Evolutionary conservation across 2,329 filamentous ascomycete genomes (phyloP), one percentile per base, ranked within the genome.

Genomic region (Pyrenophora tritici-repentis): DNA sequence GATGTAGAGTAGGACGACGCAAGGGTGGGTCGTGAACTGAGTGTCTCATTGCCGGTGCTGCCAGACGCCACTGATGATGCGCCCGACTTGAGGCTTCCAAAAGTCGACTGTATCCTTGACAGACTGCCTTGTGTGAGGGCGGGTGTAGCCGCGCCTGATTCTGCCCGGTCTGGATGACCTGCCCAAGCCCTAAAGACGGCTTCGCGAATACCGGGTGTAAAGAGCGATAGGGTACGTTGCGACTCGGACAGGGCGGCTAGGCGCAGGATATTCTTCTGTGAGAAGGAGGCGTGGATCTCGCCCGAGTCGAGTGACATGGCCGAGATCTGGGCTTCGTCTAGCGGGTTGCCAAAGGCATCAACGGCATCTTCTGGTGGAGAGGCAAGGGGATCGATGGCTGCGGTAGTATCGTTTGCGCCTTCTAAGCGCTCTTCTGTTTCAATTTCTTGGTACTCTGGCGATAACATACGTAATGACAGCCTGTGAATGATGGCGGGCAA

Each of bases 401-500:
- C 76, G 61, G 89, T 66, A 13, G 62, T 63, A 14, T 84, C 78
- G 50, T 82, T 83, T 1, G 75, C 68, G 49, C 78, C 71, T 9
- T 77, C 70, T 57, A 77, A 62, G 37, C 77, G 68, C 40, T 84
- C 79, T 55, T 85, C 81, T 31, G 80, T 80, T 60, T 90, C 87
- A 42, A 85, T 83, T 17, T 84, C 82, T 42, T 86, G 81, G 70
- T 94, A 90, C 62, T 97, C 93, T 0, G 92, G 90, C 46, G 91
- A 94, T 87, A 91, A 96, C 42, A 97, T 76, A 59, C 90, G 86
- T 50, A 97, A 78, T 0, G 93, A 97, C 16, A 99, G 78, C 43
- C 91, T 85, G 74, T 99, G 94, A 55, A 99, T 96, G 53, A 97
- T 97, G 41, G 93, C 92, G 0, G 94, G 94, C 18, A 99, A 77